phyloP scores from a whole-genome alignment of 805 yeast species.

The Candida peoriensis region DNA sequence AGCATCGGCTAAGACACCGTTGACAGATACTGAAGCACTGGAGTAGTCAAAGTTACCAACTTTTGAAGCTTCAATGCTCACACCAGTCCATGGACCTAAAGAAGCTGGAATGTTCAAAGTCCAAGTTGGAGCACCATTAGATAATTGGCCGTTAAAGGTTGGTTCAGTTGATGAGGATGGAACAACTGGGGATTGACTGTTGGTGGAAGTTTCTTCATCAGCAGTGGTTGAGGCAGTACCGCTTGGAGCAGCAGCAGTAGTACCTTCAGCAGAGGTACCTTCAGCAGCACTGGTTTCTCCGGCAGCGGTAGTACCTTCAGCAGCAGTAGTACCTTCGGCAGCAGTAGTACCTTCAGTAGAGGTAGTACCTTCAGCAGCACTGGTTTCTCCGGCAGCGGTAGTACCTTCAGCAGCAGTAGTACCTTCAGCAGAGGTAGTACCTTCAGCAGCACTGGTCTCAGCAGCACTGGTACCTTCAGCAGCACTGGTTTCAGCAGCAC shows the following conservation, averaged over 20 bases:
- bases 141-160: constrained; percentile 5
- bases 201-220: not conserved
- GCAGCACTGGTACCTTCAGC: constrained; percentile 1
- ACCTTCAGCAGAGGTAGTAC: not conserved
- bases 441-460: not conserved
- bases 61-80: constrained; percentile 6
- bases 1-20: constrained; percentile 6
- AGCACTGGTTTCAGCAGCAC: constrained; percentile 1
- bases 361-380: not conserved
- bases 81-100: constrained; percentile 20
- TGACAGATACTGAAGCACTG: constrained; percentile 2
- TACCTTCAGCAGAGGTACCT: not conserved
- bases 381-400: not conserved
- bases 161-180: constrained; percentile 2
- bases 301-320: not conserved
- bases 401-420: constrained; percentile 2
- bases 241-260: not conserved
- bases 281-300: not conserved
- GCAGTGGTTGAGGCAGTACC: not conserved
- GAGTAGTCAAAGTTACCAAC: constrained; percentile 6
- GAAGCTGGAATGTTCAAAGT: constrained; percentile 13
- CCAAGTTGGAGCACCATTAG: constrained; percentile 14
- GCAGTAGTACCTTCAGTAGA: not conserved
- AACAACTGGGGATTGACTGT: not conserved
- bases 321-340: not conserved